A percentile compares a stretch with the other conserved stretches of the same genome.
phyloP scores from a whole-genome alignment of 495 filamentous ascomycete species.

The Aspergillus incahuasiensis region DNA sequence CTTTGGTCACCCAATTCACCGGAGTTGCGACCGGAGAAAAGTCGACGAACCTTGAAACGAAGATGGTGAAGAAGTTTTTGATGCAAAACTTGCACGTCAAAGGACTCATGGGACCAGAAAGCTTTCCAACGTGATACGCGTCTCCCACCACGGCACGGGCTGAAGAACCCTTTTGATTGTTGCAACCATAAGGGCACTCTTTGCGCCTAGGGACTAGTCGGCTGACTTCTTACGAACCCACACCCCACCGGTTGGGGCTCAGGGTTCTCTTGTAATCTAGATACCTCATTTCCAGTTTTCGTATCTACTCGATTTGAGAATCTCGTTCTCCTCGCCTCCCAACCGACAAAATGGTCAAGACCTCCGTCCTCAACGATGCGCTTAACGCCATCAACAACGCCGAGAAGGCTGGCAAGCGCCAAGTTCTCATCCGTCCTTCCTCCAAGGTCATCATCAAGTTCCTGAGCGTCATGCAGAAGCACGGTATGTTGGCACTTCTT shows the following conservation, averaged over 20 bases:
- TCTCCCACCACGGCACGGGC: slow-evolving; percentile 71
- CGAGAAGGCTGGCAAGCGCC: slow-evolving; percentile 98
- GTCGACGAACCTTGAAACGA: not conserved
- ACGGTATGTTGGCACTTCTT: slow-evolving; percentile 69
- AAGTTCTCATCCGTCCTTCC: slow-evolving; percentile 91
- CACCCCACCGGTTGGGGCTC: slow-evolving; percentile 27
- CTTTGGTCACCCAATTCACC: slow-evolving; percentile 13
- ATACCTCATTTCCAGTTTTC: slow-evolving; percentile 66
- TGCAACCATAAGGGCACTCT: slow-evolving; percentile 71
- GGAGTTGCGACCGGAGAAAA: slow-evolving; percentile 14
- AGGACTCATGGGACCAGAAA: slow-evolving; percentile 1
- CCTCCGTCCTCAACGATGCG: slow-evolving; percentile 97
- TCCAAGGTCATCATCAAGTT: slow-evolving; percentile 99
- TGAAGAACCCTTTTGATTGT: slow-evolving; percentile 80
- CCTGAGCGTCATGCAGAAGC: slow-evolving; percentile 95
- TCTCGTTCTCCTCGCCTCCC: slow-evolving; percentile 42
- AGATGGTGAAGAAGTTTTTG: not conserved
- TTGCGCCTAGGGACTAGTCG: slow-evolving; percentile 79
- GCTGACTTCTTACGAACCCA: slow-evolving; percentile 66
- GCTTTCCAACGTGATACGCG: slow-evolving; percentile 58
- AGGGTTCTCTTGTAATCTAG: slow-evolving; percentile 35
- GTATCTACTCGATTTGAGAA: slow-evolving; percentile 70
- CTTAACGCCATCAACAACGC: slow-evolving; percentile 99
- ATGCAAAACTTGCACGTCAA: not conserved
- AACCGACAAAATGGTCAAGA: slow-evolving; percentile 90